Base-by-base conservation (phyloP, 164 flowering plant species). In the Stephania japonica region DNA sequence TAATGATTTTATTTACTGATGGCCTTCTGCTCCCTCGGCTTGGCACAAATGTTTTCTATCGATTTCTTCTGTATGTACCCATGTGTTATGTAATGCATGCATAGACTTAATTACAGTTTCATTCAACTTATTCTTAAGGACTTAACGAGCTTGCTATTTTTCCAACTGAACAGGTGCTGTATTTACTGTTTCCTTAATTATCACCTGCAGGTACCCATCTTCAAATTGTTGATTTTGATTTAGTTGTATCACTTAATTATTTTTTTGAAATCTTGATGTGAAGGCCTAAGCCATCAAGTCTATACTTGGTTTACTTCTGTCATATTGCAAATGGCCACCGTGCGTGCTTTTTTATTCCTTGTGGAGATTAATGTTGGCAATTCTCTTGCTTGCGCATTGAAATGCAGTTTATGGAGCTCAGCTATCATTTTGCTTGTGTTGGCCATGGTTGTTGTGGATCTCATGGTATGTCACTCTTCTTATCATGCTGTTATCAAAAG, bases 401-500 rank as follows among this genome's bases (percentile, higher is more conserved):
- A 42, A 3, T 43, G 70, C 83, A 95, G 99, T 77, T 78, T 93
- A 1, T 93, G 98, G 98, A 93, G 87, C 73, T 93, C 98, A 79
- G 91, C 89, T 64, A 93, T 93, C 75, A 90, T 93, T 79, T 78
- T 93, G 42, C 85, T 93, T 69, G 97, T 93, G 73, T 73, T 95
- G 83, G 81, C 87, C 24, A 95, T 93, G 99, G 89, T 93, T 67
- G 84, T 93, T 32, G 85, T 95, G 73, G 96, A 95, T 85, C 85
- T 95, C 64, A 75, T 95, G 98, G 99, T 93, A 87, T 7, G 78
- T 74, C 42, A 49, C 73, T 13, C 49, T 56, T 56, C 5, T 56
- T 7, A 56, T 56, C 21, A 56, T 16, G 24, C 63, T 56, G 63
- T 56, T 56, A 56, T 7, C 21, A 16, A 56, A 56, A 1, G 5